These are phyloP conservation scores for Microdochium nivale DNA, from an alignment of 2,329 filamentous ascomycete genomes.

Conservation along the genomic window DNA sequence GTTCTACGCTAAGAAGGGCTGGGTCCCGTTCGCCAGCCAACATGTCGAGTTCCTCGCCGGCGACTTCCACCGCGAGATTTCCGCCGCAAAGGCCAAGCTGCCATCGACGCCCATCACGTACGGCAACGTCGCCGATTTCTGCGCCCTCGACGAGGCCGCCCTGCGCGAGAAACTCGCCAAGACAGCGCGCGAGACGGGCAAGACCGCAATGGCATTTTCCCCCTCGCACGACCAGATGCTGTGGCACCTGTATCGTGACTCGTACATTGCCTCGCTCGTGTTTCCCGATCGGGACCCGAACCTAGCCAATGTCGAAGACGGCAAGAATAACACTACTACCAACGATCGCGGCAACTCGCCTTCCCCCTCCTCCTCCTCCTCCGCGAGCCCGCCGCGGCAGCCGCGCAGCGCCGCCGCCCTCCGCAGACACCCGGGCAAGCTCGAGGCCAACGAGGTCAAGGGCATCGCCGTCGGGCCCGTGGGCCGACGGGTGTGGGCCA, in stretches of 20 bases:
- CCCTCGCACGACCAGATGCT: constrained; percentile 60
- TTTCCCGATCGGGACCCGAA: constrained; percentile 26
- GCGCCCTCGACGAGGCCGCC: constrained; percentile 53
- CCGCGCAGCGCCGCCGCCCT: neutral
- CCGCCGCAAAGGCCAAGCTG: constrained; percentile 10
- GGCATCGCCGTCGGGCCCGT: constrained; percentile 56
- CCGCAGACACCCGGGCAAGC: constrained; percentile 1
- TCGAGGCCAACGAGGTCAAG: constrained; percentile 45
- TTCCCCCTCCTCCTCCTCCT: neutral
- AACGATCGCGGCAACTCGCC: neutral
- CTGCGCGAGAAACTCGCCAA: constrained; percentile 44
- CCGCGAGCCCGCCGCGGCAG: neutral
- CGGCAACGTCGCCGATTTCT: constrained; percentile 52
- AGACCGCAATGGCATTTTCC: constrained; percentile 53
- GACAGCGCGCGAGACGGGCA: constrained; percentile 22
- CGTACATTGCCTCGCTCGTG: constrained; percentile 62
- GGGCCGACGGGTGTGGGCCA: constrained; percentile 59
- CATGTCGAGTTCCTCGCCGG: constrained; percentile 57
- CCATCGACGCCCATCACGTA: constrained; percentile 40
- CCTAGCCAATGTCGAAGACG: constrained; percentile 11
- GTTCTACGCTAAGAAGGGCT: constrained; percentile 73
- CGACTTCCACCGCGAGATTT: constrained; percentile 11
- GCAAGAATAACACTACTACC: neutral
- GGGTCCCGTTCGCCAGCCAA: constrained; percentile 64
- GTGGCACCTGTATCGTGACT: constrained; percentile 77